phyloP scores from a whole-genome alignment of 2,329 filamentous ascomycete species.

The Colletotrichum plurivorum region DNA sequence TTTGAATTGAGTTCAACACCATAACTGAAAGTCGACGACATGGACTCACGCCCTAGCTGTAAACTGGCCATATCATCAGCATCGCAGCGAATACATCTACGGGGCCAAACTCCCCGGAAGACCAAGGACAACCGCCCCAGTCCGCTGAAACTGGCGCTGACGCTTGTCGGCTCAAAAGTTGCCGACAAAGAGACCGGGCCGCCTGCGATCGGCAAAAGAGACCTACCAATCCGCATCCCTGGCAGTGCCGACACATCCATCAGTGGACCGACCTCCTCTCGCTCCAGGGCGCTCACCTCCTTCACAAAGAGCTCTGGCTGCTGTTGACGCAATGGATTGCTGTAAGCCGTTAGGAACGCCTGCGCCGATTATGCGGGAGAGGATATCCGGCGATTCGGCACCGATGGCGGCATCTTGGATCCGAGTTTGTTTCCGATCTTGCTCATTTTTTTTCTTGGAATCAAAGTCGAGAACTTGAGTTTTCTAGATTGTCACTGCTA shows the following conservation, averaged over 20 bases:
- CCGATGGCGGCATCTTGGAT: conserved; percentile 8
- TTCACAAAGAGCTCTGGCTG: background rate
- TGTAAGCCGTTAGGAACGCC: background rate
- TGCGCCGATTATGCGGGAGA: background rate
- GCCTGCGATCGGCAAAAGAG: conserved; percentile 21
- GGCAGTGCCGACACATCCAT: conserved; percentile 29
- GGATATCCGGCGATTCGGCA: conserved; percentile 28
- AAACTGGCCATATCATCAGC: background rate
- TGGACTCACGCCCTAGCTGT: too few species aligned
- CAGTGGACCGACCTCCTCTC: conserved; percentile 14
- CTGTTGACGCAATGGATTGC: conserved; percentile 21
- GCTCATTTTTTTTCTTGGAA: background rate
- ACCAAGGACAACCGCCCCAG: background rate
- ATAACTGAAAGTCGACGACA: background rate
- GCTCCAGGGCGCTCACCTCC: background rate
- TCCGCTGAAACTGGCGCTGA: background rate
- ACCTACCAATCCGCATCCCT: conserved; percentile 21
- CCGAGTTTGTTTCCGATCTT: background rate
- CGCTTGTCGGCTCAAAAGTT: conserved; percentile 39
- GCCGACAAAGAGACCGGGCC: conserved; percentile 33
- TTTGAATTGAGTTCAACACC: background rate
- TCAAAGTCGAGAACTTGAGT: background rate
- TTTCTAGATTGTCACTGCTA: background rate
- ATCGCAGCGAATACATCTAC: background rate
- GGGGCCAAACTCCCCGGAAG: background rate